Base-by-base conservation (phyloP, 2,329 filamentous ascomycete genomes). In the Verticillium nubilum region DNA sequence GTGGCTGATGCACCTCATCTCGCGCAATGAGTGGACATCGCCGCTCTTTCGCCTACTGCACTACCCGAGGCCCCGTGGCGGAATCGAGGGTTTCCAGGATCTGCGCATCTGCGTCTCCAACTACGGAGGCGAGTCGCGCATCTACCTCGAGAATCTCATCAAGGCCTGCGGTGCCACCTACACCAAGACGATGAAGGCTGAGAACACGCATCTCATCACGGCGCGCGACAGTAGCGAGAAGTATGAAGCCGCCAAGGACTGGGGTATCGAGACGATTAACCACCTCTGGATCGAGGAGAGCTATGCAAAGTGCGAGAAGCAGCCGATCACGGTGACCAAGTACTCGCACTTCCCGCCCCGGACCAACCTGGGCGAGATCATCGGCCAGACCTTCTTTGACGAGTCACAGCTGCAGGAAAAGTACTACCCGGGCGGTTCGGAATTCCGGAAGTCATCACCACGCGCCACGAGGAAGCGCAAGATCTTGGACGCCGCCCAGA, bases 241-340 rank as follows among this genome's bases (percentile, higher is more conserved):
- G 74, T 97, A 91, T 72, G 87, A 89, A 37, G 95, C 95, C 1
- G 95, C 95, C 0, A 85, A 86, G 62, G 95, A 98, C 74, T 99
- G 95, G 95, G 89, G 89, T 58, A 88, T 98, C 58, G 79, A 92
- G 59, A 89, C 97, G 67, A 80, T 97, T 67, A 99, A 98, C 72
- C 95, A 99, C 71, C 81, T 99, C 1, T 99, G 95, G 95, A 83
- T 99, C 53, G 95, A 99, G 73, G 95, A 99, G 70, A 96, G 92
- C 73, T 99, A 98, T 70, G 92, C 94, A 1, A 92, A 90, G 70
- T 97, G 92, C 77, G 83, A 90, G 68, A 78, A 89, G 60, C 89
- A 91, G 70, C 84, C 85, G 0, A 76, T 93, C 25, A 89, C 89
- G 4, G 85, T 90, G 57, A 79, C 83, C 9, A 88, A 89, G 63